Evolutionary conservation across 2,329 filamentous ascomycete species (phyloP), one percentile per base, ranked within the genome.

Genomic region (Sporothrix pallida): DNA sequence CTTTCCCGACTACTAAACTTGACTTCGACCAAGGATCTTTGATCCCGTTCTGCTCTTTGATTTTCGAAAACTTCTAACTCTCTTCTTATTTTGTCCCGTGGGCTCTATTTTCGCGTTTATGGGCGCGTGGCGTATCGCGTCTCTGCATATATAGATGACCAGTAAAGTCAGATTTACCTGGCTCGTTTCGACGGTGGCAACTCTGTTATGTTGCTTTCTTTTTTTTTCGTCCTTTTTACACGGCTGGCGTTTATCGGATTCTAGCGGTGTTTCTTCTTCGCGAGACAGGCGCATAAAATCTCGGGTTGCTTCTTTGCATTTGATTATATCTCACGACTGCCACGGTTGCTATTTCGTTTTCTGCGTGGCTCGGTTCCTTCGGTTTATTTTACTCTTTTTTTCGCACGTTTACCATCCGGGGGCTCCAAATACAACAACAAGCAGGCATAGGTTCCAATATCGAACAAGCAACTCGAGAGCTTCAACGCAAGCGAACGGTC

Each of bases 21-120:
- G 20, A 58, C 17, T 17, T 26, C 54, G 54, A 58, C 54, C 9
- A 6, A 58, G 31, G 2, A 2, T 13, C 23, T 20, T 37, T 26
- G 10, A 12, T 26, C 31, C 20, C 20, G 23, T 58, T 15, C 15
- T 58, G 23, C 54, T 58, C 31, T 58, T 58, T 6, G 31, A 20
- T n/a, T 37, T n/a, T 15, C 56, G 37, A 42, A 52, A 50, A 72
- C 58, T 54, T 72, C 56, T 72, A 72, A 62, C 70, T 42, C 37
- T 50, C 23, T 37, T 71, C 48, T 63, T 42, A 23, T 37, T 42
- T 54, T 26, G 23, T 69, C 48, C 42, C 62, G 62, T 48, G 62
- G 62, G 62, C 62, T 67, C 48, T 65, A 44, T 23, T 31, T 65
- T 46, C 13, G 26, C 60, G 46, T 65, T 9, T 48, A 10, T 72